These are phyloP conservation scores for Capronia epimyces DNA, from an alignment of 2,329 filamentous ascomycete genomes.

Conservation along the genomic window DNA sequence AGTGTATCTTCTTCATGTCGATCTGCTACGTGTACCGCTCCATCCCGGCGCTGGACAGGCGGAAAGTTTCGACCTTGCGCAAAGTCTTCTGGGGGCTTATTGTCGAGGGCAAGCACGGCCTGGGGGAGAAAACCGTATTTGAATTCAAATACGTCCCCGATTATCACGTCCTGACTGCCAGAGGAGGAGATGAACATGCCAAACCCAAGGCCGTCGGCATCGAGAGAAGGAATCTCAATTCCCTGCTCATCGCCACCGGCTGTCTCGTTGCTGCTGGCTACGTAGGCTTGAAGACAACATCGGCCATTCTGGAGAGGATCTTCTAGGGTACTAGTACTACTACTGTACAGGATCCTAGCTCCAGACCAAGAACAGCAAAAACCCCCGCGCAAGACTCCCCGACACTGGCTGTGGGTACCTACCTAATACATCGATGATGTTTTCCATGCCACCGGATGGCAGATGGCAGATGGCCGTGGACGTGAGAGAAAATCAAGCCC, in stretches of 20 bases:
- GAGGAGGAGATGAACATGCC: slow-evolving; percentile 37
- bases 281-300: slow-evolving; percentile 15
- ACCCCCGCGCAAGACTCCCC: no score
- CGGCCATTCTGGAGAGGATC: slow-evolving; percentile 10
- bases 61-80: slow-evolving; percentile 50
- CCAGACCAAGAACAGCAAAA: no score
- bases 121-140: slow-evolving; percentile 57
- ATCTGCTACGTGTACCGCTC: slow-evolving; percentile 43
- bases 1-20: slow-evolving; percentile 61
- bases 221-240: slow-evolving; percentile 25
- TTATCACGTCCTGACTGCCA: slow-evolving; percentile 44
- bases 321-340: no score
- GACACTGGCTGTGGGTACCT: no score
- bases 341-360: no score
- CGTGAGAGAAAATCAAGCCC: no score
- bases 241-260: slow-evolving; percentile 22
- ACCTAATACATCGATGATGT: no score
- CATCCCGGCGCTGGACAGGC: slow-evolving; percentile 45
- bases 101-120: slow-evolving; percentile 58
- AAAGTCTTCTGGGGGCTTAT: slow-evolving; percentile 55
- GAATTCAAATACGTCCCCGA: slow-evolving; percentile 66
- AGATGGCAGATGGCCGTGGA: no score
- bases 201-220: slow-evolving; percentile 27
- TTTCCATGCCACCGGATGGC: no score
- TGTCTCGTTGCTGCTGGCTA: slow-evolving; percentile 12